phyloP scores from a whole-genome alignment of 768 basidiomycete genomes.

The Kwoniella dendrophila region DNA sequence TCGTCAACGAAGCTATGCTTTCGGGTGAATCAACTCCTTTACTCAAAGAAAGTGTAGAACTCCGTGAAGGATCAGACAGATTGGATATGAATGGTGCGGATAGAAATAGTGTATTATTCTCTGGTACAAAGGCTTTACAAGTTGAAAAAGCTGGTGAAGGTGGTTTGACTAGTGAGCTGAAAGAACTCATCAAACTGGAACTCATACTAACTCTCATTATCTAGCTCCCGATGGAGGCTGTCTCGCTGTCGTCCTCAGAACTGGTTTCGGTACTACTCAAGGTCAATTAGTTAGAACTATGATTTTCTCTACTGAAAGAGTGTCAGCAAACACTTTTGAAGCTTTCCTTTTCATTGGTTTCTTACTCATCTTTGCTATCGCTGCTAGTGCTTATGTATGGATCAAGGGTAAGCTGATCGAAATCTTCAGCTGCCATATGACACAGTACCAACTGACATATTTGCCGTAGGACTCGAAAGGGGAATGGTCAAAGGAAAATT shows the following conservation, averaged over 20 bases:
- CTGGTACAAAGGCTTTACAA: constrained; percentile 96
- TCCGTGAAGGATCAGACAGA: constrained; percentile 71
- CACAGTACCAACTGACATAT: neutral
- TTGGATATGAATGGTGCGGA: constrained; percentile 85
- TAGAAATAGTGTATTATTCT: constrained; percentile 86
- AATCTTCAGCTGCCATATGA: neutral
- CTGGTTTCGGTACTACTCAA: constrained; percentile 96
- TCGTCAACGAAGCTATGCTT: constrained; percentile 99
- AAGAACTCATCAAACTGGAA: neutral
- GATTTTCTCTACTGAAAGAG: constrained; percentile 97
- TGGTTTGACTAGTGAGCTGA: constrained; percentile 55
- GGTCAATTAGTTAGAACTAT: constrained; percentile 97
- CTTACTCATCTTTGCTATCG: constrained; percentile 93
- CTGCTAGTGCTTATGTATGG: constrained; percentile 99
- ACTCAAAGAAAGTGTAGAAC: constrained; percentile 89
- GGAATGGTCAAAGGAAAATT: constrained; percentile 93
- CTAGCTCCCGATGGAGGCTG: constrained; percentile 83
- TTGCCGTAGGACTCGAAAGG: constrained; percentile 74
- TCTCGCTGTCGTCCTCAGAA: constrained; percentile 86
- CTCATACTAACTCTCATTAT: constrained; percentile 21
- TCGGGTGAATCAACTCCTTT: constrained; percentile 97
- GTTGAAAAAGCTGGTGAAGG: constrained; percentile 62
- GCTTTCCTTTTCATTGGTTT: constrained; percentile 98
- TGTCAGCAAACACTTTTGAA: constrained; percentile 94
- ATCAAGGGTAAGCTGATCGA: constrained; percentile 68